A percentile compares a stretch with the other conserved stretches of the same genome.
phyloP scores from a whole-genome alignment of 2,329 filamentous ascomycete species.

The Thelonectria rubi region DNA sequence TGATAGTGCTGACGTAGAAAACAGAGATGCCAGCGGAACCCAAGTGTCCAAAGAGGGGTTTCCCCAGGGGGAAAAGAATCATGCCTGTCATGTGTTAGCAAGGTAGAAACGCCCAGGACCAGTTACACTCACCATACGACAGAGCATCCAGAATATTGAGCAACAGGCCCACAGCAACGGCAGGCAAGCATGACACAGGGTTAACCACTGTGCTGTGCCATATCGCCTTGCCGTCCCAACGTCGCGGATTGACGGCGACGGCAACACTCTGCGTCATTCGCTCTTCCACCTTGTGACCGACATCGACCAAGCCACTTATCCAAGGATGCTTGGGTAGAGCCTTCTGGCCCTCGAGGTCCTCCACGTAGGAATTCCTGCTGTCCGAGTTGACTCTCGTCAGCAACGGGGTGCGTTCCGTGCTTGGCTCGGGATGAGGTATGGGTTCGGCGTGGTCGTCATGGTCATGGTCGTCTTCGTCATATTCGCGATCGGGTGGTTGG shows the following conservation, averaged over 20 bases:
- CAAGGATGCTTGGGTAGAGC: conserved; percentile 44
- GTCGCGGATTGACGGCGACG: conserved; percentile 67
- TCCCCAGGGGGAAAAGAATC: conserved; percentile 93
- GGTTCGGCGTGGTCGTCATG: conserved; percentile 24
- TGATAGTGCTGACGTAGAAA: conserved; percentile 97
- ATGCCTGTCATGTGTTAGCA: conserved; percentile 65
- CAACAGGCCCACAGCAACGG: conserved; percentile 86
- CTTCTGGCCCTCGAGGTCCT: conserved; percentile 64
- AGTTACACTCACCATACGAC: conserved; percentile 75
- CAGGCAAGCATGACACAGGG: conserved; percentile 78
- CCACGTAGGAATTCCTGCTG: conserved; percentile 44
- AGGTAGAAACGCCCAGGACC: conserved; percentile 5
- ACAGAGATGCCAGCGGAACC: conserved; percentile 96
- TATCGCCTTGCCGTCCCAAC: conserved; percentile 75
- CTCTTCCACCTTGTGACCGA: conserved; percentile 46
- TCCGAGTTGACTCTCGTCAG: conserved; percentile 48
- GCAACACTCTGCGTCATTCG: conserved; percentile 44
- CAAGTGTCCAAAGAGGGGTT: conserved; percentile 83
- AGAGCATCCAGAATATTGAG: conserved; percentile 94
- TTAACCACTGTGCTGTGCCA: conserved; percentile 71
- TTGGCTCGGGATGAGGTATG: conserved; percentile 27
- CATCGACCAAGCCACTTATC: conserved; percentile 46
- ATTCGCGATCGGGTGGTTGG: conserved; percentile 22
- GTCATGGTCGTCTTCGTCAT: conserved; percentile 18
- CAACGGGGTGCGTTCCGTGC: conserved; percentile 60